These are phyloP conservation scores for Tylopilus rubrobrunneus DNA, from an alignment of 768 basidiomycete species.

Conservation along the genomic window DNA sequence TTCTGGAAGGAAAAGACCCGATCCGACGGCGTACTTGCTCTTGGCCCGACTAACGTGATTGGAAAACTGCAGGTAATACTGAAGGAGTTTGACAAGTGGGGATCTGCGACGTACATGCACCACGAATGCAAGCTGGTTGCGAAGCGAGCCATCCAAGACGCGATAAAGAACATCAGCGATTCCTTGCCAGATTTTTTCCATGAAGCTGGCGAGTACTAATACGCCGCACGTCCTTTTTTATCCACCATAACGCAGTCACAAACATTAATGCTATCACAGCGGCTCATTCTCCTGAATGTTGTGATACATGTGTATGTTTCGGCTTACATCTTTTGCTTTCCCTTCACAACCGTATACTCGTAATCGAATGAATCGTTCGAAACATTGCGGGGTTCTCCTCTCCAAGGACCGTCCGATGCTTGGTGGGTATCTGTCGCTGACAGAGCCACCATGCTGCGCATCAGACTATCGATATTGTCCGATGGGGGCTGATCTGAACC, in stretches of 20 bases:
- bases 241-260: not conserved
- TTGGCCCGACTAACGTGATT: slow-evolving; percentile 63
- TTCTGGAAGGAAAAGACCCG: slow-evolving; percentile 78
- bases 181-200: slow-evolving; percentile 60
- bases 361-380: slow-evolving; percentile 20
- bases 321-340: slow-evolving; percentile 21
- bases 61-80: slow-evolving; percentile 59
- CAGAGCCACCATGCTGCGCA: slow-evolving; percentile 38
- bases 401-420: slow-evolving; percentile 32
- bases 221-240: too few relatives aligned
- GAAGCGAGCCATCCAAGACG: slow-evolving; percentile 50
- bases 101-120: slow-evolving; percentile 75
- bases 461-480: slow-evolving; percentile 37
- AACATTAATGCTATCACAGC: not conserved
- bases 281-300: not conserved
- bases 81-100: slow-evolving; percentile 69
- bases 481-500: slow-evolving; percentile 34
- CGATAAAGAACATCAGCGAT: slow-evolving; percentile 55
- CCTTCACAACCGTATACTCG: slow-evolving; percentile 25
- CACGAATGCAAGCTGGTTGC: slow-evolving; percentile 65
- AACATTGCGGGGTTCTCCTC: slow-evolving; percentile 8
- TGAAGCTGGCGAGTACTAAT: slow-evolving; percentile 32
- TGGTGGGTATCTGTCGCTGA: slow-evolving; percentile 14
- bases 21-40: slow-evolving; percentile 53
- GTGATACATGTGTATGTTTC: not conserved